phyloP scores from a whole-genome alignment of 495 filamentous ascomycete genomes.

The Neurospora sp. region DNA sequence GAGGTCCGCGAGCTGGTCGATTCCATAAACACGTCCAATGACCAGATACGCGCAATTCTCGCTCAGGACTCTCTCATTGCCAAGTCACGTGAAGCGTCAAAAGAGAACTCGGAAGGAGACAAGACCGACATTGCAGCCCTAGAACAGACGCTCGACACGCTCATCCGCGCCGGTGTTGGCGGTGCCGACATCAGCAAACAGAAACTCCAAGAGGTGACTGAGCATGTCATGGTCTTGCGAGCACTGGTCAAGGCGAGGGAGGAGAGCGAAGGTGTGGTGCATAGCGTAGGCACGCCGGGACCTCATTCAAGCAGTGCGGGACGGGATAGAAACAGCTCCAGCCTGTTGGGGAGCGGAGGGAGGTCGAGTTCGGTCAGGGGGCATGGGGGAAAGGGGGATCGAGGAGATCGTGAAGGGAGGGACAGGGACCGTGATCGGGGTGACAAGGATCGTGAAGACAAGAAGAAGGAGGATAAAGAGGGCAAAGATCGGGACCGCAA shows the following conservation, averaged over 20 bases:
- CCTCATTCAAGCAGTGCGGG: slow-evolving; percentile 6
- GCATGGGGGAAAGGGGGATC: background rate
- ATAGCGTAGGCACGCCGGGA: slow-evolving; percentile 34
- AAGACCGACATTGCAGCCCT: slow-evolving; percentile 19
- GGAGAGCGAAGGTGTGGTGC: slow-evolving; percentile 29
- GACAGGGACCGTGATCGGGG: background rate
- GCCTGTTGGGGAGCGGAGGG: background rate
- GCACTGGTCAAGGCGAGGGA: slow-evolving; percentile 47
- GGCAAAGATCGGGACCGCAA: slow-evolving; percentile 31
- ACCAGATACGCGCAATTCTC: slow-evolving; percentile 25
- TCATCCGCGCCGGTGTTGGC: slow-evolving; percentile 34
- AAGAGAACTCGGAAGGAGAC: slow-evolving; percentile 15
- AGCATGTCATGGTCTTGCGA: slow-evolving; percentile 34
- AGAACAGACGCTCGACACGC: slow-evolving; percentile 29
- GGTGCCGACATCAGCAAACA: slow-evolving; percentile 26
- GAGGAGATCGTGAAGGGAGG: background rate
- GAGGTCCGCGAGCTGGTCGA: slow-evolving; percentile 29
- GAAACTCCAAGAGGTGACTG: slow-evolving; percentile 28
- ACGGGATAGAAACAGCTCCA: background rate
- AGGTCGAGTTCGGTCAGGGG: background rate
- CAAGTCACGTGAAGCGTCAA: slow-evolving; percentile 6
- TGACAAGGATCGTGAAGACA: background rate
- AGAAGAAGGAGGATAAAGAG: background rate
- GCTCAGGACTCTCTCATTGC: slow-evolving; percentile 35
- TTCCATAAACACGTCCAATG: slow-evolving; percentile 31